Evolutionary conservation across 768 basidiomycete species (phyloP), one percentile per base, ranked within the genome.

Genomic region (Leccinum boreale): DNA sequence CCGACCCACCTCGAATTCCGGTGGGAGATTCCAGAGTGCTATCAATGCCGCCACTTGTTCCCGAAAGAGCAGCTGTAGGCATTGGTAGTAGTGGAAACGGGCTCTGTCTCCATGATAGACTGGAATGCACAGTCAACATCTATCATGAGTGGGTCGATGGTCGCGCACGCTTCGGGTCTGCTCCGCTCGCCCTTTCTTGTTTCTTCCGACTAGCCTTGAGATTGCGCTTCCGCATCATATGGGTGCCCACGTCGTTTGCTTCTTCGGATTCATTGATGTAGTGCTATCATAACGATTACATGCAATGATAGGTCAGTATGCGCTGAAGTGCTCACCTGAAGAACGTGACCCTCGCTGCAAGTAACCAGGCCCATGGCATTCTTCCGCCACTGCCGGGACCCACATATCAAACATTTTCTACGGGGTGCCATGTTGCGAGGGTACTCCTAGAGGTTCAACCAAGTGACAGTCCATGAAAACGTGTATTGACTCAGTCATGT

Each of bases 311-410:
- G 31, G 31, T 42, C 17, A 50, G 42, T 29, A 10, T n/a, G 26
- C n/a, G 26, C n/a, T 14, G 35, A 58, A 33, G 57, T 23, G 64
- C 74, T 62, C 69, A 92, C 93, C 81, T 92, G 90, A 29, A 94
- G 81, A 58, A 96, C 83, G 71, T 97, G 94, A 10, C 94, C 94
- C 67, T 97, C 94, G 62, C 86, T 89, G 72, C 94, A 97, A 2
- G 87, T 86, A 45, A 94, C 81, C 45, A 89, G 77, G 1, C 94
- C 94, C 35, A 86, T 89, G 1, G 85, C 81, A 11, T 93, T 91
- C 67, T 92, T 94, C 65, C 90, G 85, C 93, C 93, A 97, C 69
- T 87, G 83, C 51, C 82, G 84, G 23, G 93, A 94, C 9, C 89
- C 85, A 67, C 94, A 97, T 21, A 87, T 80, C 0, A 83, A 78